Evolutionary conservation across 2,329 filamentous ascomycete species (phyloP).

Genomic region (Parastagonospora nodorum): DNA sequence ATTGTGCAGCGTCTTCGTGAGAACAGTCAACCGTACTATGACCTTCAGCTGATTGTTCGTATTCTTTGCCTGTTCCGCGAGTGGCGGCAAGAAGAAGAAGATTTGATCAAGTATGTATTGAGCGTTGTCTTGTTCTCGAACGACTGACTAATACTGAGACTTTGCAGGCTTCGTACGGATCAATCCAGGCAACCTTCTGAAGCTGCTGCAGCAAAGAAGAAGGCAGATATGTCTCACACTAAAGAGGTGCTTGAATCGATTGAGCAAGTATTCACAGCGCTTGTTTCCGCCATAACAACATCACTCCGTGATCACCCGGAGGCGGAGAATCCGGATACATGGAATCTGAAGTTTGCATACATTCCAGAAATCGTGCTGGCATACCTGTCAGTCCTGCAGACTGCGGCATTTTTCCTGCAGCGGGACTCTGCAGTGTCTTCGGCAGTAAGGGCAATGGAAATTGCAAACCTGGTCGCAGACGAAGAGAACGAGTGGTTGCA

Average conservation of each 20-base stretch:
- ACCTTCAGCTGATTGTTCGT: conserved; percentile 50
- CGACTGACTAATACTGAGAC: conserved; percentile 5
- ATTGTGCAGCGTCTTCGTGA: conserved; percentile 29
- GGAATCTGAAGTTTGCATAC: conserved; percentile 73
- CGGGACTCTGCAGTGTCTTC: conserved; percentile 78
- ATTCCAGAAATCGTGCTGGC: conserved; percentile 85
- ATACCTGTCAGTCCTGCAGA: conserved; percentile 81
- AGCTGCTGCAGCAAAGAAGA: conserved; percentile 7
- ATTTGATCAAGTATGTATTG: conserved; percentile 39
- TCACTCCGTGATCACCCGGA: neutral
- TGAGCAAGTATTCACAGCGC: conserved; percentile 42
- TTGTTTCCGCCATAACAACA: conserved; percentile 35
- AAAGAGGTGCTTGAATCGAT: conserved; percentile 49
- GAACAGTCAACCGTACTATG: conserved; percentile 45
- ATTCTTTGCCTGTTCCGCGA: conserved; percentile 50
- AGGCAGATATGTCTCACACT: conserved; percentile 37
- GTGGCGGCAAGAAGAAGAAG: conserved; percentile 51
- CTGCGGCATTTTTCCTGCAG: conserved; percentile 73
- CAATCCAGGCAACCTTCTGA: conserved; percentile 7
- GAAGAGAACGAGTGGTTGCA: conserved; percentile 40
- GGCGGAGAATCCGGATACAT: conserved; percentile 56
- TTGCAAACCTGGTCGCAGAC: conserved; percentile 73
- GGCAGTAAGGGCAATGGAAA: conserved; percentile 83
- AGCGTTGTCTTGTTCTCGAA: neutral
- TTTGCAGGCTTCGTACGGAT: conserved; percentile 13